phyloP scores from a whole-genome alignment of 192 early-diverging fungal species.

The Umbelopsis sp. region DNA sequence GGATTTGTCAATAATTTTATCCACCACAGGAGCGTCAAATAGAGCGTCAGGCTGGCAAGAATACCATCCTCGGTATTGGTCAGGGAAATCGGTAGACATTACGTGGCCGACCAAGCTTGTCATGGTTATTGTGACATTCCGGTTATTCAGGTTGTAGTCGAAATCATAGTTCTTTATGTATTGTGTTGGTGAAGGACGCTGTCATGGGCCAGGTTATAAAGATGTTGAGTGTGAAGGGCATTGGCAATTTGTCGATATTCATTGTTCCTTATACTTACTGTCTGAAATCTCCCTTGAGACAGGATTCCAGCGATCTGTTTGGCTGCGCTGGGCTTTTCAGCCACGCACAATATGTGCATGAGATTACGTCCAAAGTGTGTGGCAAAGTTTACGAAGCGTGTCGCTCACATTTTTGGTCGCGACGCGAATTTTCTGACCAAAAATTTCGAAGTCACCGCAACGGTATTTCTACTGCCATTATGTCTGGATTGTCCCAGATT shows the following conservation, averaged over 20 bases:
- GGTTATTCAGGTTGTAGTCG: conserved; percentile 54
- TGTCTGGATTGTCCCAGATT: too few relatives aligned
- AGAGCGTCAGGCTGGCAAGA: conserved; percentile 55
- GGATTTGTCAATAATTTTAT: conserved; percentile 42
- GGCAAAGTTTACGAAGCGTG: background rate
- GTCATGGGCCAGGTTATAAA: background rate
- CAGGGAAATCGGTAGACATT: conserved; percentile 65
- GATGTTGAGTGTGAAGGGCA: background rate
- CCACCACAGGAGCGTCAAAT: conserved; percentile 70
- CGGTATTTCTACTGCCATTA: too few relatives aligned
- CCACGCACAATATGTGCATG: conserved; percentile 91
- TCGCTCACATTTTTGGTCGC: background rate
- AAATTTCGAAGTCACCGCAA: background rate
- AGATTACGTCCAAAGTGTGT: background rate
- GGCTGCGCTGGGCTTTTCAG: conserved; percentile 91
- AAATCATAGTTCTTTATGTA: conserved; percentile 88
- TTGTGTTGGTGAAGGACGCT: conserved; percentile 50
- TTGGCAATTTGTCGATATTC: background rate
- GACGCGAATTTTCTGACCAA: background rate
- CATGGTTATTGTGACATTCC: conserved; percentile 69
- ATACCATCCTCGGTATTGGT: conserved; percentile 63
- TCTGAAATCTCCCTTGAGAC: conserved; percentile 47
- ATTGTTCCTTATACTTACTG: conserved; percentile 23
- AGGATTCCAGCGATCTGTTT: conserved; percentile 82
- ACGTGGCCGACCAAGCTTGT: conserved; percentile 87